A percentile compares a stretch with the other conserved stretches of the same genome.
These are phyloP conservation scores for Phytophthora colocasiae DNA, from an alignment of 352 stramenopile genomes.

Conservation along the genomic window DNA sequence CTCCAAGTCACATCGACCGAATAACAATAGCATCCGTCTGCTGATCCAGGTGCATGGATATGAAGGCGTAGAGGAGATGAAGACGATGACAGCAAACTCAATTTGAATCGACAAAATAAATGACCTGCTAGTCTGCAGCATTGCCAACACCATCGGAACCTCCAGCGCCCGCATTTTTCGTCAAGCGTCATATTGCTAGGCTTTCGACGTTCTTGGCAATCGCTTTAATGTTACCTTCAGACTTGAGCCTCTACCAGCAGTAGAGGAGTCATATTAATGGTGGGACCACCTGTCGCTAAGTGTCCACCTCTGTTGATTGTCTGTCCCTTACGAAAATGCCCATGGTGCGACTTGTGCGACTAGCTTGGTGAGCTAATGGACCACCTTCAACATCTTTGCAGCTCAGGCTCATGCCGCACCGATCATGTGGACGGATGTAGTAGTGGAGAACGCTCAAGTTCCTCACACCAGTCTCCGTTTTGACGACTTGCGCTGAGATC, in stretches of 20 bases:
- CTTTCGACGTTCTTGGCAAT: background rate
- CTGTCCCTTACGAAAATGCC: conserved; percentile 12
- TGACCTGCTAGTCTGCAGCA: background rate
- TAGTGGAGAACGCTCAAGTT: background rate
- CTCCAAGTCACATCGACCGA: background rate
- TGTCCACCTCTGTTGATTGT: conserved; percentile 7
- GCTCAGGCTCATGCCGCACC: conserved; percentile 5
- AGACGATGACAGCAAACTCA: background rate
- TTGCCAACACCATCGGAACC: background rate
- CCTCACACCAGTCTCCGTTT: conserved; percentile 14
- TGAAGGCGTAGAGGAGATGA: conserved; percentile 2
- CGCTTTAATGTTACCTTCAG: too few relatives aligned
- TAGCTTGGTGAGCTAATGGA: conserved; percentile 1
- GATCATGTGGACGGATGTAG: conserved; percentile 7
- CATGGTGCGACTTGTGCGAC: background rate
- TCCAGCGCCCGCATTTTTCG: background rate
- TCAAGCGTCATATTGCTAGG: background rate
- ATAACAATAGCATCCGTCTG: background rate
- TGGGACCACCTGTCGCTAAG: conserved; percentile 2
- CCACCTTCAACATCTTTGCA: conserved; percentile 15
- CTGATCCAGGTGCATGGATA: conserved; percentile 3
- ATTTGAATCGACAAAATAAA: background rate
- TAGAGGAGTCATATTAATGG: background rate
- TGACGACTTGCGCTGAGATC: background rate
- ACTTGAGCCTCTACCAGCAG: too few relatives aligned